Conservation (phyloP, 2,329 filamentous ascomycete species). For the Fusarium scirpi region DNA sequence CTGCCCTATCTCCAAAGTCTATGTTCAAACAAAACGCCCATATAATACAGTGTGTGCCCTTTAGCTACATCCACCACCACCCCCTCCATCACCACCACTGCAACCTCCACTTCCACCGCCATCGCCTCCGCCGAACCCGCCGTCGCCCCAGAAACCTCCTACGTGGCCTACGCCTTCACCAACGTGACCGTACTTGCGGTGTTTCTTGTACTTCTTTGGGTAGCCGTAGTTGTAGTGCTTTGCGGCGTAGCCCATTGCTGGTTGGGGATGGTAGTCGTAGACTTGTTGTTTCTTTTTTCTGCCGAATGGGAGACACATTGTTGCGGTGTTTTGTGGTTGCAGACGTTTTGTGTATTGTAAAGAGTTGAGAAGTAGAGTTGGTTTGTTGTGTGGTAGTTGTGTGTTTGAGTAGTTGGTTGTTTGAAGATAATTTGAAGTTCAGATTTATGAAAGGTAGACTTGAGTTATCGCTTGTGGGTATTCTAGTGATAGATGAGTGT, state of each 20-base stretch:
- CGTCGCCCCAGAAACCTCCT: background rate
- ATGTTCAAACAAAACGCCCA: background rate
- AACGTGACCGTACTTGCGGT: background rate
- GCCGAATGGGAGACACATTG: background rate
- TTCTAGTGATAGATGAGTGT: too few species aligned
- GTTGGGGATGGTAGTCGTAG: background rate
- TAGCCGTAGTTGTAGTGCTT: background rate
- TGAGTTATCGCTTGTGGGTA: background rate
- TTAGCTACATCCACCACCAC: background rate
- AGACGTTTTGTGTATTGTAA: too few species aligned
- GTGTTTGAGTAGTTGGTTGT: too few species aligned
- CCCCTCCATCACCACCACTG: background rate
- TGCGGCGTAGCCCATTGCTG: background rate
- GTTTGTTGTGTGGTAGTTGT: background rate
- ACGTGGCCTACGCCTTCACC: background rate
- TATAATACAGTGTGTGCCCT: rapidly evolving
- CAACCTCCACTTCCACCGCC: background rate
- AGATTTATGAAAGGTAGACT: rapidly evolving
- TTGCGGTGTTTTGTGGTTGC: background rate
- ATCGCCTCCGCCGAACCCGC: too few species aligned
- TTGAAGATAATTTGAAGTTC: too few species aligned
- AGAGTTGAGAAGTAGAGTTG: too few species aligned
- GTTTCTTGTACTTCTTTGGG: background rate
- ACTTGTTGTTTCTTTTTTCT: background rate
- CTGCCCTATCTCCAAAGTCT: too few species aligned